Evolutionary conservation across 1,284 basidiomycete species (phyloP), one percentile per base, ranked within the genome.

Genomic region (Austroboletus niveus): DNA sequence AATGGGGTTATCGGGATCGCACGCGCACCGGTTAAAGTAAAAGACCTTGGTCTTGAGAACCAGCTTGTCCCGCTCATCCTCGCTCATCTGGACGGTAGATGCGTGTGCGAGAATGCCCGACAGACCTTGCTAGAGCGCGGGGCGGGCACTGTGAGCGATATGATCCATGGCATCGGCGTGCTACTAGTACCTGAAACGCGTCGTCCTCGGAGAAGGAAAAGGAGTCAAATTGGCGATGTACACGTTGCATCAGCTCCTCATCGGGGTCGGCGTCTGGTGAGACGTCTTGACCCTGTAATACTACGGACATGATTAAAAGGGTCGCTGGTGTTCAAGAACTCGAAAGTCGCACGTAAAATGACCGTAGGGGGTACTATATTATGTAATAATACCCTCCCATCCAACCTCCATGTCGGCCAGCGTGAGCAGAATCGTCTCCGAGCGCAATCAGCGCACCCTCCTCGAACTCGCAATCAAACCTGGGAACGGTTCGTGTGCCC

Each of bases 401-500:
- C 38, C 38, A 22, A 12, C 17, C 9, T 38, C 27, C n/a, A 63
- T 78, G 76, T 71, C 74, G 35, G 63, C 65, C 27, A 71, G 52
- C 78, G 75, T 68, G 9, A 53, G 57, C 69, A 89, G 82, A 66
- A 76, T 87, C 9, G 69, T 80, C 11, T 72, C 78, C 15, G 88
- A 92, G 54, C 76, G 88, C 52, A 88, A 85, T 60, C 85, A 86
- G 54, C 81, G 82, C 35, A 71, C 73, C 11, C 71, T 94, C 31
- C 62, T 84, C 7, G 90, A 92, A 50, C 76, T 93, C 14, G 79
- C 76, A 5, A 67, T 71, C 22, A 75, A 79, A 58, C 86, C 89
- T 42, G 91, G 92, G 58, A 94, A 94, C 64, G 87, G 90, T 82
- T 62, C 75, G 53, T 31, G 29, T 17, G 4, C n/a, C 12, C 24